These are phyloP conservation scores for Globisporangium cystogenes DNA, from an alignment of 352 stramenopile genomes.

Conservation along the genomic window DNA sequence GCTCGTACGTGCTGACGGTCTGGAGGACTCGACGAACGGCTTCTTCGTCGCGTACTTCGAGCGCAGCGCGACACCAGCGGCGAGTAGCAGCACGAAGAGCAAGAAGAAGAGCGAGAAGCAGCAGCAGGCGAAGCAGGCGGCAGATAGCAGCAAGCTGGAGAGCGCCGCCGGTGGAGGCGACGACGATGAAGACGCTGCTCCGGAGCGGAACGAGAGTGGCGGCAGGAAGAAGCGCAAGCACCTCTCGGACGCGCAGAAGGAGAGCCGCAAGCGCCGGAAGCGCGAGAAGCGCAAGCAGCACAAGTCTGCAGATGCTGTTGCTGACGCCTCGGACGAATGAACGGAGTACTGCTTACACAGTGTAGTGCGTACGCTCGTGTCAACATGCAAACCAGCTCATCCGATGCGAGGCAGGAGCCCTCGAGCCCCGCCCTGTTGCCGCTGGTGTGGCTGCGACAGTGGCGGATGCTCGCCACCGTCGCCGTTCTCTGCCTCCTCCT, in stretches of 20 bases:
- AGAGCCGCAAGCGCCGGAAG: slow-evolving; percentile 74
- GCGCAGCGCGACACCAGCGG: slow-evolving; percentile 20
- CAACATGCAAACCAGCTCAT: neutral
- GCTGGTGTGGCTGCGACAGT: neutral
- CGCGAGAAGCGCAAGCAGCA: slow-evolving; percentile 49
- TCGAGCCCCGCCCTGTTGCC: neutral
- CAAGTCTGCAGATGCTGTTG: neutral
- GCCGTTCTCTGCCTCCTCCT: neutral
- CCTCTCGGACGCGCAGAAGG: slow-evolving; percentile 54
- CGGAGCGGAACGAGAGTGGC: neutral
- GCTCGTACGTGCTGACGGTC: slow-evolving; percentile 89
- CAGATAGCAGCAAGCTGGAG: slow-evolving; percentile 1
- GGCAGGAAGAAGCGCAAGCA: slow-evolving; percentile 62
- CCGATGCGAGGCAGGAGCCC: neutral
- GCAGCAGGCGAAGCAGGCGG: neutral
- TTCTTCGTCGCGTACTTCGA: slow-evolving; percentile 98
- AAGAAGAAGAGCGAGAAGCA: slow-evolving; percentile 1
- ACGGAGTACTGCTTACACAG: neutral
- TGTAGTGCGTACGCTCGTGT: too few species aligned
- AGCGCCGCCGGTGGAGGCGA: neutral
- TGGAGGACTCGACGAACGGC: slow-evolving; percentile 93
- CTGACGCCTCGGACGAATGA: slow-evolving; percentile 1
- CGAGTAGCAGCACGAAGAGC: slow-evolving; percentile 1
- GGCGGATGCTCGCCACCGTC: too few species aligned
- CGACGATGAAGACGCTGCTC: slow-evolving; percentile 1